These are phyloP conservation scores for Phytophthora europaea DNA, from an alignment of 352 stramenopile genomes.

Conservation along the genomic window DNA sequence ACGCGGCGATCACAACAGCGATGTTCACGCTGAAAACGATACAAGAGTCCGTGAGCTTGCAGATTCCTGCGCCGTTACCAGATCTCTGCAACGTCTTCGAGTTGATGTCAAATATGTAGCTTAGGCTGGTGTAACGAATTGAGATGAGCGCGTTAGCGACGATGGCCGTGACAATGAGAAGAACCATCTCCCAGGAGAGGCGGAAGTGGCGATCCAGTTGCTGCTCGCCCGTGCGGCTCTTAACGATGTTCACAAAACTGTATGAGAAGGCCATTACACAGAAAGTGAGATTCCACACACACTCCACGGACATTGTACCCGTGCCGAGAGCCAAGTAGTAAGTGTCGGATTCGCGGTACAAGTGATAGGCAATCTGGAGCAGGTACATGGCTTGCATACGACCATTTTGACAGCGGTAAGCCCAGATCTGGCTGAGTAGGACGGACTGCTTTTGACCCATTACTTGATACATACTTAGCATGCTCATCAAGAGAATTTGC, in stretches of 20 bases:
- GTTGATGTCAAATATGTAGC: constrained; percentile 42
- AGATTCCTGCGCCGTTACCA: constrained; percentile 26
- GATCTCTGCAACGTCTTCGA: constrained; percentile 32
- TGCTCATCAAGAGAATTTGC: constrained; percentile 46
- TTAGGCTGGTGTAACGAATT: constrained; percentile 41
- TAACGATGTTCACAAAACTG: constrained; percentile 47
- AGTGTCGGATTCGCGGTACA: constrained; percentile 42
- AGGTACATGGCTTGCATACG: constrained; percentile 49
- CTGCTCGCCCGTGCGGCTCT: constrained; percentile 42
- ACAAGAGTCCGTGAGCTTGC: constrained; percentile 45
- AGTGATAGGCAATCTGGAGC: constrained; percentile 46
- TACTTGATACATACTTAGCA: constrained; percentile 46
- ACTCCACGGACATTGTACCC: constrained; percentile 48
- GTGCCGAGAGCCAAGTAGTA: constrained; percentile 47
- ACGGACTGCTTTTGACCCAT: constrained; percentile 47
- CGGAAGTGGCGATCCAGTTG: constrained; percentile 46
- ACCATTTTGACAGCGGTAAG: constrained; percentile 48
- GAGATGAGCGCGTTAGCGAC: constrained; percentile 37
- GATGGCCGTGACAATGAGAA: constrained; percentile 41
- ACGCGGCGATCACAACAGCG: constrained; percentile 37
- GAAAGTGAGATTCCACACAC: constrained; percentile 51
- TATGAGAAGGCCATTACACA: constrained; percentile 49
- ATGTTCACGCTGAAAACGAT: constrained; percentile 46
- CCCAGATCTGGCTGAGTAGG: constrained; percentile 50
- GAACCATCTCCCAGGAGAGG: constrained; percentile 47